Conservation (phyloP, 148 eudicot species). For the Rhododendron molle region DNA sequence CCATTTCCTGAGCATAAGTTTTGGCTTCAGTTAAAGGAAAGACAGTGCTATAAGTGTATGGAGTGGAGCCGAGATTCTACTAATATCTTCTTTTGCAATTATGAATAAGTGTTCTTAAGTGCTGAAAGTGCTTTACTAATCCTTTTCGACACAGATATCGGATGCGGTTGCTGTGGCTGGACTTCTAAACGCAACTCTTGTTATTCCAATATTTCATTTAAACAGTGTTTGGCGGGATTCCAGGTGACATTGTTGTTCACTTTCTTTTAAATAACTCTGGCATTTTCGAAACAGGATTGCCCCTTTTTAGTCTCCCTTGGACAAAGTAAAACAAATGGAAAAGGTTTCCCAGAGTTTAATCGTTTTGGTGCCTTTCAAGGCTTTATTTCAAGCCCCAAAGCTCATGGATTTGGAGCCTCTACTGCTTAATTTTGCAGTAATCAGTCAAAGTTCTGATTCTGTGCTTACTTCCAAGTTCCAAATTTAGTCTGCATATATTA, state of each 20-base stretch:
- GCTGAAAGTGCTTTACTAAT: neutral
- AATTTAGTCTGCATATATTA: neutral
- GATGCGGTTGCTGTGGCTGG: constrained; percentile 99
- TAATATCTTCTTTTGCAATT: neutral
- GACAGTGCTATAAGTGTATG: constrained; percentile 4
- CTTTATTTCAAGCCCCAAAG: neutral
- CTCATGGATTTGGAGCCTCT: neutral
- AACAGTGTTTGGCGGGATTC: constrained; percentile 98
- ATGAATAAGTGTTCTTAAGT: neutral
- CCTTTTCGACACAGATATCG: constrained; percentile 67
- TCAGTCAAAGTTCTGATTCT: neutral
- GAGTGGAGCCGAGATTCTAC: neutral
- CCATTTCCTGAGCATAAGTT: neutral
- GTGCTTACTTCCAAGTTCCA: neutral
- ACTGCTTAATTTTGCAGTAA: neutral
- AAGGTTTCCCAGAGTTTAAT: neutral
- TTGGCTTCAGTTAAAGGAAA: neutral
- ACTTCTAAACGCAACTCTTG: constrained; percentile 91
- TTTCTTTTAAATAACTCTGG: neutral
- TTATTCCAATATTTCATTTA: constrained; percentile 89
- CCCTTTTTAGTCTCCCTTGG: neutral
- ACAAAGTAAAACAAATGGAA: neutral
- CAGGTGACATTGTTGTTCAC: constrained; percentile 40
- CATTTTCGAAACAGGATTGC: neutral
- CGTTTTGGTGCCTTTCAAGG: neutral